Conservation (phyloP, 768 basidiomycete species). For the Saitozyma podzolica region DNA sequence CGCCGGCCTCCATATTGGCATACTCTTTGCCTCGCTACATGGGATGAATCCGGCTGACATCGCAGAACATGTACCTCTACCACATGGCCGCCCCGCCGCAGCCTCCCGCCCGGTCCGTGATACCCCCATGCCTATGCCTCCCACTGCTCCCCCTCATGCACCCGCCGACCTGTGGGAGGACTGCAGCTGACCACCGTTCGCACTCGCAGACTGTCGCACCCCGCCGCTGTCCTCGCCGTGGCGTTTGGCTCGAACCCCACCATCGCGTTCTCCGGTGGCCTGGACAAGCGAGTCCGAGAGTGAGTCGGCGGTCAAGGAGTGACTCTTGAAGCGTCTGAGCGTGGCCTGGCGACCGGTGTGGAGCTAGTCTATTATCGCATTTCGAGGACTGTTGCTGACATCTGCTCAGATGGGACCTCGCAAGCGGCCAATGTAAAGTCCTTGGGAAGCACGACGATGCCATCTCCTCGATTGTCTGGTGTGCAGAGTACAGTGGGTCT, state of each 20-base stretch:
- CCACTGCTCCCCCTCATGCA: conserved; percentile 49
- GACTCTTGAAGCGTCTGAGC: too few relatives aligned
- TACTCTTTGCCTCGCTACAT: not conserved
- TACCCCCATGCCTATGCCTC: not conserved
- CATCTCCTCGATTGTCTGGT: conserved; percentile 74
- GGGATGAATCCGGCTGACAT: not conserved
- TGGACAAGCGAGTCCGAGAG: conserved; percentile 82
- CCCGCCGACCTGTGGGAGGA: conserved; percentile 15
- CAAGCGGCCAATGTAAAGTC: conserved; percentile 67
- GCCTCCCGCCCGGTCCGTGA: conserved; percentile 38
- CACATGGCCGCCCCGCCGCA: conserved; percentile 23
- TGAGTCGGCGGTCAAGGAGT: conserved; percentile 54
- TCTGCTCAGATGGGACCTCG: conserved; percentile 69
- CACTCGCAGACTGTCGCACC: conserved; percentile 65
- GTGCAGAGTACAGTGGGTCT: conserved; percentile 64
- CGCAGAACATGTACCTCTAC: conserved; percentile 40
- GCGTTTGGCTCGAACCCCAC: conserved; percentile 65
- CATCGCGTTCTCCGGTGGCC: conserved; percentile 78
- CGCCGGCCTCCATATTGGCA: not conserved
- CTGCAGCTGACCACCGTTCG: not conserved
- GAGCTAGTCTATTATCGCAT: too few relatives aligned
- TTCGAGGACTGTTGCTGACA: not conserved
- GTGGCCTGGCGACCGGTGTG: too few relatives aligned
- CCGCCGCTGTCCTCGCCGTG: conserved; percentile 83
- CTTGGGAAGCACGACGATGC: conserved; percentile 80